Percentiles rank a stretch among this genome's conserved stretches.
Conservation (phyloP, 768 basidiomycete species). For the Rhodotorula sphaerocarpa region DNA sequence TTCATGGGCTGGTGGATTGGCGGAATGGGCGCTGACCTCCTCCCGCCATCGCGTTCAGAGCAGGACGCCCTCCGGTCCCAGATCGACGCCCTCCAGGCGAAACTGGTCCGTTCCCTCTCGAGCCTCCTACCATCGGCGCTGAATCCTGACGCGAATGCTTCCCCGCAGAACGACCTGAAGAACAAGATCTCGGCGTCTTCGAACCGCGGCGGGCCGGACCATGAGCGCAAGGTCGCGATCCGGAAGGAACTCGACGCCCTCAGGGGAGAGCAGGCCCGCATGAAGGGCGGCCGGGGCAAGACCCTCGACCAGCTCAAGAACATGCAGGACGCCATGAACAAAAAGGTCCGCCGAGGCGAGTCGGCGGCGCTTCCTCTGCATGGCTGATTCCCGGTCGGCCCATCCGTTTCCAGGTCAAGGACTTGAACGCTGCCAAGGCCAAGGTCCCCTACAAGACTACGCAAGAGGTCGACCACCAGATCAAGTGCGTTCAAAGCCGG, state of each 20-base stretch:
- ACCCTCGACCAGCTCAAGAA: slow-evolving; percentile 68
- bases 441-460: slow-evolving; percentile 73
- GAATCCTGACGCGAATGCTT: too few species aligned
- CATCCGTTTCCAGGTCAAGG: slow-evolving; percentile 59
- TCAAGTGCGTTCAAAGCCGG: slow-evolving; percentile 56
- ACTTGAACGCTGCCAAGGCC: slow-evolving; percentile 67
- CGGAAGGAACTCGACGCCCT: slow-evolving; percentile 72
- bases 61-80: slow-evolving; percentile 63
- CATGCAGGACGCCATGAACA: slow-evolving; percentile 66
- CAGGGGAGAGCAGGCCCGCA: slow-evolving; percentile 66
- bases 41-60: too few species aligned
- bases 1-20: too few species aligned
- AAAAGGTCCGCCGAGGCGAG: slow-evolving; percentile 56
- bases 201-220: slow-evolving; percentile 52
- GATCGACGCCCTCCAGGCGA: slow-evolving; percentile 70
- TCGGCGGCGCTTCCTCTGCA: neutral
- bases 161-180: slow-evolving; percentile 55
- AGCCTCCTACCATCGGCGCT: neutral
- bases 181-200: slow-evolving; percentile 64
- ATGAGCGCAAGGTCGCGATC: slow-evolving; percentile 64
- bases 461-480: slow-evolving; percentile 75
- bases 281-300: slow-evolving; percentile 63
- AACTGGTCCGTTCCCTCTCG: slow-evolving; percentile 57
- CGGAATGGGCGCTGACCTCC: neutral
- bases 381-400: neutral